Percentiles rank a stretch among this genome's conserved stretches.
These are phyloP conservation scores for Euphorbia tirucalli DNA, from an alignment of 345 rosid species.

Conservation along the genomic window DNA sequence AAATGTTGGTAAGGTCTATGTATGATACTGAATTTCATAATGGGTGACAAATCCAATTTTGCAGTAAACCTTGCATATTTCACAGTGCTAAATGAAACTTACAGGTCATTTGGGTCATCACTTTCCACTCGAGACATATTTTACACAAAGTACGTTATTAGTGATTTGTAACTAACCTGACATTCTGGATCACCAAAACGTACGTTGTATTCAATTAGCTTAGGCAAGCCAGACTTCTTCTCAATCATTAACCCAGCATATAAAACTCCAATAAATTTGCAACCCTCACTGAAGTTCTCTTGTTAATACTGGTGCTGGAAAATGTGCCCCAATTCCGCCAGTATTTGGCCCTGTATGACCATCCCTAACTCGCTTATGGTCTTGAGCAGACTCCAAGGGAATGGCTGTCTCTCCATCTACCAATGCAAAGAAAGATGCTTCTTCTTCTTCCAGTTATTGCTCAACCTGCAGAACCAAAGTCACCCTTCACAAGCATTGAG, in stretches of 20 bases:
- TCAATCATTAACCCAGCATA: slow-evolving; percentile 95
- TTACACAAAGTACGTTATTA: neutral
- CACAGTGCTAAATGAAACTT: neutral
- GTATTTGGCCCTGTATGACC: slow-evolving; percentile 95
- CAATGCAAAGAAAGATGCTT: slow-evolving; percentile 87
- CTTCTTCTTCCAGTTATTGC: slow-evolving; percentile 91
- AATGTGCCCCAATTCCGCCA: slow-evolving; percentile 98
- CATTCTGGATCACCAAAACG: slow-evolving; percentile 99
- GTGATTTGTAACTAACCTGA: slow-evolving; percentile 49
- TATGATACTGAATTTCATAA: neutral
- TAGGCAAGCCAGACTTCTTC: slow-evolving; percentile 87
- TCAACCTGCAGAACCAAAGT: slow-evolving; percentile 94
- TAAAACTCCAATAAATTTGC: slow-evolving; percentile 88
- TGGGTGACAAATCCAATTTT: neutral
- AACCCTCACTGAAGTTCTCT: slow-evolving; percentile 76
- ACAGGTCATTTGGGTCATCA: neutral
- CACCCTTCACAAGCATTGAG: slow-evolving; percentile 73
- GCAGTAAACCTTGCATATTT: neutral
- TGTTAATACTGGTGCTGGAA: slow-evolving; percentile 83
- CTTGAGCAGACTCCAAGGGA: slow-evolving; percentile 92
- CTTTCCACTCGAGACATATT: neutral
- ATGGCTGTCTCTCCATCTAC: slow-evolving; percentile 95
- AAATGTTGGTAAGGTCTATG: neutral
- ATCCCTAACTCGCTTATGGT: slow-evolving; percentile 95
- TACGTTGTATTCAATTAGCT: slow-evolving; percentile 95